Evolutionary conservation across 441 rosid species (phyloP).

Genomic region (Aleurites moluccanus): DNA sequence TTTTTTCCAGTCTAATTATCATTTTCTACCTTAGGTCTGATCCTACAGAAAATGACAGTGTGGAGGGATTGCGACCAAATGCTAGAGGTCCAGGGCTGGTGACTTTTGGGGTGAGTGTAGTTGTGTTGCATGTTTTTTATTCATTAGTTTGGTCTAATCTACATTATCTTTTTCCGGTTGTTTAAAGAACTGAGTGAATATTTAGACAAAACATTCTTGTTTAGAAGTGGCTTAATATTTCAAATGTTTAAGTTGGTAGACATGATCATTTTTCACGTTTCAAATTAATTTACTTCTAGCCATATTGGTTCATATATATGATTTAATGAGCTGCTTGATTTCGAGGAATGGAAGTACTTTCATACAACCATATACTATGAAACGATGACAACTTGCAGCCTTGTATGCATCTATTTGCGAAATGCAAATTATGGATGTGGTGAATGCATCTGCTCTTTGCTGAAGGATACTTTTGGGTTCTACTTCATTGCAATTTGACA

Average conservation of each 20-base stretch:
- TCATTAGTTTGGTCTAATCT: not conserved
- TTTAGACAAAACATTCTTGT: not conserved
- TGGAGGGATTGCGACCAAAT: constrained; percentile 96
- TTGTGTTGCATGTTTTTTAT: not conserved
- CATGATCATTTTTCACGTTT: not conserved
- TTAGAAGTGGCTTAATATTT: not conserved
- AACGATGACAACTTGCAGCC: not conserved
- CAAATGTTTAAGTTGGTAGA: not conserved
- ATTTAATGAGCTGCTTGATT: not conserved
- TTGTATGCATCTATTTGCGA: no score
- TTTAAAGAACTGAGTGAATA: not conserved
- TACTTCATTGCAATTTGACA: not conserved
- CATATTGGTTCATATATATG: not conserved
- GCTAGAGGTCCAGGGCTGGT: constrained; percentile 99
- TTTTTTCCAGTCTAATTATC: not conserved
- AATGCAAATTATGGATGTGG: no score
- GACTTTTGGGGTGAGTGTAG: constrained; percentile 85
- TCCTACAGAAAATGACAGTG: constrained; percentile 99
- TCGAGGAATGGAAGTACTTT: not conserved
- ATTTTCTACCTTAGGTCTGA: constrained; percentile 72
- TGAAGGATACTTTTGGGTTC: not conserved
- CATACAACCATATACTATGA: not conserved
- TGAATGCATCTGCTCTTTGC: not conserved
- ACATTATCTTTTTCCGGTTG: not conserved
- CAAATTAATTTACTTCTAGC: not conserved